A percentile compares a stretch with the other conserved stretches of the same genome.
These are phyloP conservation scores for Geosmithia morbida DNA, from an alignment of 2,329 filamentous ascomycete genomes.

Conservation along the genomic window DNA sequence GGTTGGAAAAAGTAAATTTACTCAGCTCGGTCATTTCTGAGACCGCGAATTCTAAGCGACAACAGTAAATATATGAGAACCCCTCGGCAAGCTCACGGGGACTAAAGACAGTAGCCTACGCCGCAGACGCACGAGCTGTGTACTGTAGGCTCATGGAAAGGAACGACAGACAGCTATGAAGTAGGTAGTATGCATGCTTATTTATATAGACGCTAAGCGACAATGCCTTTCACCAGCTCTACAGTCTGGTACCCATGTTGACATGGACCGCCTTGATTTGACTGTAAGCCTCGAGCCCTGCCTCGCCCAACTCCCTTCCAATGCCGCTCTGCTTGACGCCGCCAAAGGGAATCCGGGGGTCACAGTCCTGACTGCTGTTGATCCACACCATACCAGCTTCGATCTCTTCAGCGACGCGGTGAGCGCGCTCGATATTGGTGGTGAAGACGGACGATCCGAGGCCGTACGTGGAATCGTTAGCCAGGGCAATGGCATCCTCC, in stretches of 20 bases:
- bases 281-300: constrained; percentile 7
- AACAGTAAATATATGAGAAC: too few species aligned
- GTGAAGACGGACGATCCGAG: constrained; percentile 39
- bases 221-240: too few species aligned
- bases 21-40: too few species aligned
- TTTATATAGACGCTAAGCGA: too few species aligned
- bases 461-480: constrained; percentile 30
- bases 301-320: constrained; percentile 19
- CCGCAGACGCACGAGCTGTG: too few species aligned
- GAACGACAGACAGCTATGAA: too few species aligned
- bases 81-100: too few species aligned
- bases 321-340: constrained; percentile 47
- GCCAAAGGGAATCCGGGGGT: constrained; percentile 10
- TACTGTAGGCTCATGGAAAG: too few species aligned
- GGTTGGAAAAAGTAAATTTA: too few species aligned
- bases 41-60: too few species aligned
- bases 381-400: constrained; percentile 31
- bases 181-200: too few species aligned
- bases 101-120: too few species aligned
- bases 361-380: constrained; percentile 12
- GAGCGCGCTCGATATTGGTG: constrained; percentile 24
- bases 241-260: constrained; percentile 1
- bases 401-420: constrained; percentile 26
- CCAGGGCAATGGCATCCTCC: constrained; percentile 9
- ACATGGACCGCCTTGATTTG: constrained; percentile 4